phyloP scores from a whole-genome alignment of 805 yeast species.

The Candida ponderosae region DNA sequence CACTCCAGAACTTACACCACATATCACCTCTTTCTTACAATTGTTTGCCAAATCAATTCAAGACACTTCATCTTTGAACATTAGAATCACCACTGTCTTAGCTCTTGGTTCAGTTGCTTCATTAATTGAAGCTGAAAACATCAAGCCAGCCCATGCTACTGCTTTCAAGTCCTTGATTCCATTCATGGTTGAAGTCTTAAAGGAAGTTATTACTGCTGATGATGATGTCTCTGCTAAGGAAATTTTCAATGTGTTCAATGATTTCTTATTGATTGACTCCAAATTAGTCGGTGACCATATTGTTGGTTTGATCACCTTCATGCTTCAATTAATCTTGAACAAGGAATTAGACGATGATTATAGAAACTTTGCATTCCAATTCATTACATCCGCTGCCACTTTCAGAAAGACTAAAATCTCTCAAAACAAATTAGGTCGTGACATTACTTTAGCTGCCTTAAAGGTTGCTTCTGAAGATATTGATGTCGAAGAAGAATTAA shows the following conservation, averaged over 20 bases:
- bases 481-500: constrained; percentile 67
- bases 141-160: constrained; percentile 36
- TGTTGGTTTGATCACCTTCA: constrained; percentile 57
- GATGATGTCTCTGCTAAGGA: constrained; percentile 68
- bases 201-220: constrained; percentile 59
- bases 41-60: constrained; percentile 63
- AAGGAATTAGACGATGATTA: constrained; percentile 66
- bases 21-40: constrained; percentile 59
- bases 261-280: constrained; percentile 67
- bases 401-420: constrained; percentile 76
- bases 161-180: constrained; percentile 67
- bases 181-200: constrained; percentile 71
- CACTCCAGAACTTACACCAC: constrained; percentile 48
- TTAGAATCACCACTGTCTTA: constrained; percentile 76
- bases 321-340: constrained; percentile 69
- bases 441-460: constrained; percentile 64
- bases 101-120: constrained; percentile 65
- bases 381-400: constrained; percentile 69
- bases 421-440: constrained; percentile 78
- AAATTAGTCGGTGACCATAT: constrained; percentile 73
- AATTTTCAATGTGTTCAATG: constrained; percentile 80
- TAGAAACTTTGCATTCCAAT: constrained; percentile 78
- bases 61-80: constrained; percentile 53
- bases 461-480: constrained; percentile 77
- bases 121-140: constrained; percentile 52